phyloP scores from a whole-genome alignment of 805 yeast genomes.

The Barnettozyma californica region DNA sequence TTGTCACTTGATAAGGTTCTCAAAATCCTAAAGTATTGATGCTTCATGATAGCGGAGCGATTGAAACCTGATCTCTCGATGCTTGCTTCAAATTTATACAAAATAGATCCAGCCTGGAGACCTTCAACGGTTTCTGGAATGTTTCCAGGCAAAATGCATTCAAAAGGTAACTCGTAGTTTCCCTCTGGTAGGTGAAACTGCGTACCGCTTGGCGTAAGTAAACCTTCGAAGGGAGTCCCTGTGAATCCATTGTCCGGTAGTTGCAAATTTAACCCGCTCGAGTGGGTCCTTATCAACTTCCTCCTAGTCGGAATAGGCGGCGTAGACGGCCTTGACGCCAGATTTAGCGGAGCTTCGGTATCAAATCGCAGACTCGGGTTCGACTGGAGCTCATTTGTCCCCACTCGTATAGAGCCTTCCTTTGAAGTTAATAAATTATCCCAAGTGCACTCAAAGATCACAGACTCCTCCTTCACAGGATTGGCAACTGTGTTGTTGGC shows the following conservation, averaged over 20 bases:
- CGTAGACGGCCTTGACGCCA: conserved; percentile 1
- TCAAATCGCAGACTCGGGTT: conserved; percentile 8
- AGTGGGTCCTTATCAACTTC: conserved; percentile 17
- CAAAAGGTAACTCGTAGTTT: conserved; percentile 83
- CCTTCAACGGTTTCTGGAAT: conserved; percentile 85
- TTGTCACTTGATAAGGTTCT: conserved; percentile 81
- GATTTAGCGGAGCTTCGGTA: neutral
- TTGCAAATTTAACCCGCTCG: conserved; percentile 21
- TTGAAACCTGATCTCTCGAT: conserved; percentile 60
- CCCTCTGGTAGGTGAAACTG: conserved; percentile 53
- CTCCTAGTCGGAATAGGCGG: conserved; percentile 9
- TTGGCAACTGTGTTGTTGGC: conserved; percentile 32
- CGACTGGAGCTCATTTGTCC: conserved; percentile 13
- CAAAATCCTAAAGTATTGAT: conserved; percentile 68
- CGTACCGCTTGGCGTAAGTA: conserved; percentile 19
- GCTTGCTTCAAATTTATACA: conserved; percentile 69
- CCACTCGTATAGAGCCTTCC: conserved; percentile 26
- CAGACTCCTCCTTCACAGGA: conserved; percentile 45
- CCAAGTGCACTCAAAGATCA: conserved; percentile 71
- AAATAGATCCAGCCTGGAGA: conserved; percentile 66
- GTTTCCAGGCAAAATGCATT: conserved; percentile 73
- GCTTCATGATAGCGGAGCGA: conserved; percentile 39
- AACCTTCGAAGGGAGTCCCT: conserved; percentile 30
- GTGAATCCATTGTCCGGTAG: conserved; percentile 26
- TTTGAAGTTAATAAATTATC: conserved; percentile 40